These are phyloP conservation scores for Fusarium sp. DNA, from an alignment of 2,329 filamentous ascomycete genomes.

Conservation along the genomic window DNA sequence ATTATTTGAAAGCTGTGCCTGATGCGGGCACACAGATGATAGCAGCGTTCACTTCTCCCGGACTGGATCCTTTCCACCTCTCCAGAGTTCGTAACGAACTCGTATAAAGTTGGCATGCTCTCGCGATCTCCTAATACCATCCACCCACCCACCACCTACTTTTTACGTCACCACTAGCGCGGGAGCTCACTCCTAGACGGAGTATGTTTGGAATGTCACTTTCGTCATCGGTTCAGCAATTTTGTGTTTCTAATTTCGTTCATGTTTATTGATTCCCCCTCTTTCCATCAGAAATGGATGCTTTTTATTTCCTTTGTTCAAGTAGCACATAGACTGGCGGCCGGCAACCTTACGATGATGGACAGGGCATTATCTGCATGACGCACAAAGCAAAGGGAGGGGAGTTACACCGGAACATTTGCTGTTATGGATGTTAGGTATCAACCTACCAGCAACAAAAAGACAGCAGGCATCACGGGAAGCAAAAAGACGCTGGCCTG, in stretches of 20 bases:
- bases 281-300: conserved; percentile 30
- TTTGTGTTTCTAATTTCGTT: conserved; percentile 17
- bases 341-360: conserved; percentile 43
- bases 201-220: conserved; percentile 37
- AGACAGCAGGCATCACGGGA: conserved; percentile 39
- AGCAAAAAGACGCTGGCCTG: conserved; percentile 41
- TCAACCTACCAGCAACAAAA: conserved; percentile 23
- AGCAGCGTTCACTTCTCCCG: conserved; percentile 33
- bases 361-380: conserved; percentile 41
- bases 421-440: conserved; percentile 29
- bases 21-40: conserved; percentile 20
- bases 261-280: conserved; percentile 39
- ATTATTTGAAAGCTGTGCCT: conserved; percentile 30
- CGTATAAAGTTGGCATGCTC: conserved; percentile 32
- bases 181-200: conserved; percentile 42
- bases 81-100: conserved; percentile 28
- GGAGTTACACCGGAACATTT: conserved; percentile 42
- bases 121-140: conserved; percentile 37
- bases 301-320: conserved; percentile 40
- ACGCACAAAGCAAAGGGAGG: conserved; percentile 35
- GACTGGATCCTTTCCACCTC: conserved; percentile 31
- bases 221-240: conserved; percentile 20
- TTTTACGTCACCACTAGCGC: conserved; percentile 9
- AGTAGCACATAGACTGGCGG: conserved; percentile 44
- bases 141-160: conserved; percentile 1